Evolutionary conservation across 495 filamentous ascomycete species (phyloP).

Genomic region (Lophiotrema nucula): DNA sequence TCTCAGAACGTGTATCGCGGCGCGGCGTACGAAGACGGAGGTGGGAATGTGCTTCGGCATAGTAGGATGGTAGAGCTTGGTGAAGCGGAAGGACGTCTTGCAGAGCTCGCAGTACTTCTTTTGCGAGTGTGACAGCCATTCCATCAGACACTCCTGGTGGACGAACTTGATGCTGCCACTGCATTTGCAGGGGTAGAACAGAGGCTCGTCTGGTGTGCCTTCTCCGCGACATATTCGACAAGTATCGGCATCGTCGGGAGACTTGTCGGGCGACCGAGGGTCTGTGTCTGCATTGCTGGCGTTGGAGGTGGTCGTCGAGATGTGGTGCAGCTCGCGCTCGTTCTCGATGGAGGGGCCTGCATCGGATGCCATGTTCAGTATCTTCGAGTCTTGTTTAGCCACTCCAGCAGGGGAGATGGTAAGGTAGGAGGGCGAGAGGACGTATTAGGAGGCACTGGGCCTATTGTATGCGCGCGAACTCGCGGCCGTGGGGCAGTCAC

Average conservation of each 20-base stretch:
- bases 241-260: conserved; percentile 63
- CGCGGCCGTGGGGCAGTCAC: conserved; percentile 2
- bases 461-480: background rate
- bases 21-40: conserved; percentile 73
- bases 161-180: conserved; percentile 98
- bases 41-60: conserved; percentile 84
- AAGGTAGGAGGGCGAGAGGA: background rate
- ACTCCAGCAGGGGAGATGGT: background rate
- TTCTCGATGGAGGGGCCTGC: conserved; percentile 51
- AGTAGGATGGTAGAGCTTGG: conserved; percentile 88
- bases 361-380: background rate
- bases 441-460: background rate
- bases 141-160: conserved; percentile 95
- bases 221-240: conserved; percentile 96
- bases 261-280: conserved; percentile 9
- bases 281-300: too few species aligned
- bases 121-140: conserved; percentile 96
- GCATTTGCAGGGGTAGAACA: conserved; percentile 98
- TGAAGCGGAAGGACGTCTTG: conserved; percentile 97
- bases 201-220: conserved; percentile 74
- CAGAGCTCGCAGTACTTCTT: conserved; percentile 99
- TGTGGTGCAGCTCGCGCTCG: conserved; percentile 55
- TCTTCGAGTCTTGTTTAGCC: too few species aligned
- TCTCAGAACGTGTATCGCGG: conserved; percentile 65
- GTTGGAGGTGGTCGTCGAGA: too few species aligned